Evolutionary conservation across 176 grass and related monocot species (phyloP), one percentile per base, ranked within the genome.

Genomic region (Guadua angustifolia): DNA sequence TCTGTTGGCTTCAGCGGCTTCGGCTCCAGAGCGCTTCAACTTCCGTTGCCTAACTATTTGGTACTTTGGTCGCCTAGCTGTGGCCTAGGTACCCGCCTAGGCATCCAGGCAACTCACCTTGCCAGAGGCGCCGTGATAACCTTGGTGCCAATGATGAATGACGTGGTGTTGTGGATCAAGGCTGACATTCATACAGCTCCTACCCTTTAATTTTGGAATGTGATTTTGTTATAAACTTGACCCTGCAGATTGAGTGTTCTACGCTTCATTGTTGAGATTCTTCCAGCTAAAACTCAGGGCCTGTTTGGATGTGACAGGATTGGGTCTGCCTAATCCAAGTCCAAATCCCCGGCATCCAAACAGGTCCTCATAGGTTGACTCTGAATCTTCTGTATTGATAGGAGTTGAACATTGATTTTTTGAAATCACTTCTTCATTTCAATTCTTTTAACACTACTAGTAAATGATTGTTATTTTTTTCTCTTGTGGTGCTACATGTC

Each of bases 311-410:
- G 2, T 29, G 24, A 49, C 21, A 16, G 55, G 53, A 10, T n/a
- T 17, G 4, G 2, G 16, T 45, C 36, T 64, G 7, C 39, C n/a
- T 62, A 46, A 47, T 70, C 43, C 43, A 71, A 71, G 6, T 47
- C 40, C 22, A 71, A 72, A 50, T 8, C 3, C 58, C 18, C 42
- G 17, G 8, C 44, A 49, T 64, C 59, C 36, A 57, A 73, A 36
- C 19, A 57, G 24, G 21, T 40, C 25, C 7, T 17, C 71, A 61
- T 51, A 60, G 33, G 62, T 65, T 80, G 14, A 36, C 46, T 43
- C 74, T 52, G 24, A 79, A 74, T 83, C 21, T 73, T 86, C 67
- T 87, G 5, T 75, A 61, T 83, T 69, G 40, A 26, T 65, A 73
- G n/a, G 22, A 78, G 14, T 47, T 43, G 19, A 61, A 74, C 24